Percentiles rank a stretch among this genome's conserved stretches.
Conservation (phyloP, 148 eudicot species). For the Gaultheria prostrata region DNA sequence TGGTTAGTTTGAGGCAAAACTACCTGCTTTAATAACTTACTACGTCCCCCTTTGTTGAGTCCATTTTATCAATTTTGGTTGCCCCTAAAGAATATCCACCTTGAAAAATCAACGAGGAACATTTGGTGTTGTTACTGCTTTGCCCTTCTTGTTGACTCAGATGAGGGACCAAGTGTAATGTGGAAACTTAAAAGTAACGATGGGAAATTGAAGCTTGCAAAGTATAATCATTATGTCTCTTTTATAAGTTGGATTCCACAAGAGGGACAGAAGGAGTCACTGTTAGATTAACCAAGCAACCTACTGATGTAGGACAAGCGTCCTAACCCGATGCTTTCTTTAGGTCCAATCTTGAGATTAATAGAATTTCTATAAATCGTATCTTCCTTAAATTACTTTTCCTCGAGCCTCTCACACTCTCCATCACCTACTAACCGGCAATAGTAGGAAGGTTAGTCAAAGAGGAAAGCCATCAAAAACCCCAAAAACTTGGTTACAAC, state of each 20-base stretch:
- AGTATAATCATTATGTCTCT: background rate
- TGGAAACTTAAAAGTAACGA: background rate
- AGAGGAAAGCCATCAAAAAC: background rate
- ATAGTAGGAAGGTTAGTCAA: background rate
- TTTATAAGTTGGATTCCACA: too few relatives aligned
- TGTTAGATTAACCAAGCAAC: background rate
- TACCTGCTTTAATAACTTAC: background rate
- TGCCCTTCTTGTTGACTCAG: background rate
- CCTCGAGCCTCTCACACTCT: too few relatives aligned
- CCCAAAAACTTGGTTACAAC: background rate
- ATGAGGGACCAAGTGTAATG: background rate
- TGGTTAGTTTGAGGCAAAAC: background rate
- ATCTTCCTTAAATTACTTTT: too few relatives aligned
- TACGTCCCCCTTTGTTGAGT: background rate
- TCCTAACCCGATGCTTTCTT: background rate
- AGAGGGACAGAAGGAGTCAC: too few relatives aligned
- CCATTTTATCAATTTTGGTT: background rate
- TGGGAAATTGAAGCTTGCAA: background rate
- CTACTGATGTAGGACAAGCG: background rate
- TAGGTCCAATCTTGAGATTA: too few relatives aligned
- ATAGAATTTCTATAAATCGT: too few relatives aligned
- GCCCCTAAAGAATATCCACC: background rate
- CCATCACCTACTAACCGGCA: background rate
- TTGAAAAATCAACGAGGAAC: background rate
- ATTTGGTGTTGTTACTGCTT: background rate